Percentiles rank a stretch among this genome's conserved stretches.
phyloP scores from a whole-genome alignment of 768 basidiomycete genomes.

The Dentipellis sp. region DNA sequence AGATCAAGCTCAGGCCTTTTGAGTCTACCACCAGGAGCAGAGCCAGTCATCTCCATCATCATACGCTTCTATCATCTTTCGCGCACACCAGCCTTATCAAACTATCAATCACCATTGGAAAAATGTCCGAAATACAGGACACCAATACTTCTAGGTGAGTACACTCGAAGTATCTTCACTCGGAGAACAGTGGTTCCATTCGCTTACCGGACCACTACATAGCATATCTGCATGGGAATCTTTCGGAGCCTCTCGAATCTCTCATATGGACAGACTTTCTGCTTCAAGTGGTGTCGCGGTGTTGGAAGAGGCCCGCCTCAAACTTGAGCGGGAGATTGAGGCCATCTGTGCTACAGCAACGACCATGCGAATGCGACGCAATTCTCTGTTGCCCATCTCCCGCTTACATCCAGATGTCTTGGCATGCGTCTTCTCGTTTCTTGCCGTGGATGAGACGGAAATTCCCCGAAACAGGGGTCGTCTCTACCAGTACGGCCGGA shows the following conservation, averaged over 20 bases:
- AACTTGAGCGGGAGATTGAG: neutral
- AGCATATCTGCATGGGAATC: neutral
- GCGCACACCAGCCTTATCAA: no score
- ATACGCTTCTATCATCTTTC: no score
- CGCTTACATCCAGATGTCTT: neutral
- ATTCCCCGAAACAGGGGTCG: neutral
- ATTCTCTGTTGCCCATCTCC: neutral
- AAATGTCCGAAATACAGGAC: no score
- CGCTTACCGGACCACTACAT: no score
- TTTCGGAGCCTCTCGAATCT: neutral
- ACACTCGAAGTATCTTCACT: no score
- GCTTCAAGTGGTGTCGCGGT: neutral
- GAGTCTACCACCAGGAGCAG: no score
- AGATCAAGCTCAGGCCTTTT: no score
- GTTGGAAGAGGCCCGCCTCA: neutral
- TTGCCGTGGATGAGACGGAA: neutral
- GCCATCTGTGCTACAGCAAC: neutral
- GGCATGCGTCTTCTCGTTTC: neutral
- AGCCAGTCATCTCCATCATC: no score
- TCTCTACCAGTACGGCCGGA: no score
- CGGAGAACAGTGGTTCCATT: no score
- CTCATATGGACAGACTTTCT: neutral
- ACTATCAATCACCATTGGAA: no score
- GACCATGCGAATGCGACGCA: neutral
- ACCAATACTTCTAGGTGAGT: no score